Base-by-base conservation (phyloP, 2,329 filamentous ascomycete species). In the Saccharata proteae region DNA sequence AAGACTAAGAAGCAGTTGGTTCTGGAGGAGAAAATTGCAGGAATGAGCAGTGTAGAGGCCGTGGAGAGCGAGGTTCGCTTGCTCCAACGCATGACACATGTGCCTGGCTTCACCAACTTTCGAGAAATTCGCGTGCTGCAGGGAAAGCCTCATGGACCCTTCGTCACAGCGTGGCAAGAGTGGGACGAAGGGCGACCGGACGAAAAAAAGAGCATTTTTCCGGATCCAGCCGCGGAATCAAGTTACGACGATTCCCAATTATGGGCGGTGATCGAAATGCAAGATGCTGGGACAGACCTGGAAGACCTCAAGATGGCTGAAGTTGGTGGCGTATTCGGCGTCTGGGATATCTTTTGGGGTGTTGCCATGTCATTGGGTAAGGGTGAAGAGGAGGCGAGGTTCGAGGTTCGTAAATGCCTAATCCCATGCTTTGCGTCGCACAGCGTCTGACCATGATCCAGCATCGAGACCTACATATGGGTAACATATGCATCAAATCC, bases 331-430 rank as follows among this genome's bases (percentile, higher is more conserved):
- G 47, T 65, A 30, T 63, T 54, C 54, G 48, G 51, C 38, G 59
- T 69, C 2, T 77, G 71, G 57, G 74, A 78, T 45, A 64, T 77
- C 1, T 79, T 79, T 51, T 79, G 74, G 74, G 68, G 71, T 11
- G 69, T 75, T n/a, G 67, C 67, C 6, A 58, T 75, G 42, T 66
- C 70, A 2, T 52, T 78, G 7, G 72, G 68, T 11, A 68, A 72
- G 36, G 74, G 69, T 7, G 74, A 79, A 47, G 63, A 69, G 43
- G 64, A 62, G 32, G 65, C 67, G 5, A 52, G 62, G 30, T 79
- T 78, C 43, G 74, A 79, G 51, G 58, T 61, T 45, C n/a, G n/a
- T n/a, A n/a, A n/a, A n/a, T n/a, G n/a, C n/a, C n/a, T n/a, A n/a
- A n/a, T n/a, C n/a, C n/a, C n/a, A n/a, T n/a, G n/a, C n/a, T n/a